Conservation (phyloP, 2,329 filamentous ascomycete species). For the Penicillium sp. region DNA sequence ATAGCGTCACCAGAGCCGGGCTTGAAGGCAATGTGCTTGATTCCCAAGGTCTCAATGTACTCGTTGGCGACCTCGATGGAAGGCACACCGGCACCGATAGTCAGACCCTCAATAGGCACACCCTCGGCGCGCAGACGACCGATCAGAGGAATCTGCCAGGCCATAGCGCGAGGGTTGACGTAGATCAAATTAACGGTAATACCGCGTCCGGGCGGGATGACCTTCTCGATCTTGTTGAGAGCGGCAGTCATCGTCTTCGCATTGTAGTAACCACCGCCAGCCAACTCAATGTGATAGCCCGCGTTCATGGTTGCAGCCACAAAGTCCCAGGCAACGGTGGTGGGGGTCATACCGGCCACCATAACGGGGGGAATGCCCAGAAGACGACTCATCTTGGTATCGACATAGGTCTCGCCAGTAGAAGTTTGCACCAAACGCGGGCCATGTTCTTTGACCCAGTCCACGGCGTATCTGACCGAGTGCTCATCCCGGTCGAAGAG, state of each 20-base stretch:
- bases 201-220: conserved; percentile 62
- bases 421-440: conserved; percentile 89
- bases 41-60: conserved; percentile 85
- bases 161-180: conserved; percentile 47
- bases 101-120: conserved; percentile 84
- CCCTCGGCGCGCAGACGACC: conserved; percentile 64
- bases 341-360: conserved; percentile 90
- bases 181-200: conserved; percentile 52
- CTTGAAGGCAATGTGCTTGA: conserved; percentile 94
- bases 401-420: conserved; percentile 80
- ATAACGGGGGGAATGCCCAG: conserved; percentile 80
- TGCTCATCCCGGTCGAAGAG: conserved; percentile 95
- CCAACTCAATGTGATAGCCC: conserved; percentile 43
- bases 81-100: conserved; percentile 87
- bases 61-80: conserved; percentile 89
- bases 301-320: conserved; percentile 51
- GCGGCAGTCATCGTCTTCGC: conserved; percentile 77
- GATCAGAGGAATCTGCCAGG: conserved; percentile 49
- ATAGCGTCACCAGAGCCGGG: conserved; percentile 84
- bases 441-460: conserved; percentile 97
- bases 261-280: conserved; percentile 53
- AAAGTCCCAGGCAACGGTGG: conserved; percentile 71
- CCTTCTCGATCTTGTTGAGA: conserved; percentile 74
- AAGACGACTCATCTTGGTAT: conserved; percentile 91
- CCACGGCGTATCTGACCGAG: conserved; percentile 86